Evolutionary conservation across 495 filamentous ascomycete genomes (phyloP).

Genomic region (Geoglossum glabrum): DNA sequence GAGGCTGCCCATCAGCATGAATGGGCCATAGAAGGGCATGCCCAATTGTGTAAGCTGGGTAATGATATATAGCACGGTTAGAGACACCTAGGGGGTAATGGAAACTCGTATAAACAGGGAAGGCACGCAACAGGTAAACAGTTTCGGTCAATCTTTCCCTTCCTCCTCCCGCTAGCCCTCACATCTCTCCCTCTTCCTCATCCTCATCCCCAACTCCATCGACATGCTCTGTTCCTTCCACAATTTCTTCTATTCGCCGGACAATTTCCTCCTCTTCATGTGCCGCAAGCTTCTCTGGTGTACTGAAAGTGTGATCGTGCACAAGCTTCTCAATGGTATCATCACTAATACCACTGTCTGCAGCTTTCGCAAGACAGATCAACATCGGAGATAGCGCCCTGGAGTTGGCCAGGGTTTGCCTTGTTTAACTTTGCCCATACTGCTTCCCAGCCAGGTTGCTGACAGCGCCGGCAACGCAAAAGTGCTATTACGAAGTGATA

Average conservation of each 20-base stretch:
- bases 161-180: no score
- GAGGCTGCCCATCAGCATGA: no score
- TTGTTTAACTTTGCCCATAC: neutral
- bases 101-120: no score
- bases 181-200: no score
- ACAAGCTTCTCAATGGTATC: neutral
- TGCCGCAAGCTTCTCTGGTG: neutral
- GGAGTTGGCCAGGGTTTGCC: neutral
- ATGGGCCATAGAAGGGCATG: no score
- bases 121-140: no score
- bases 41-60: no score
- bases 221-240: no score
- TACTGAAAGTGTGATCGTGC: neutral
- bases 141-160: no score
- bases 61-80: no score
- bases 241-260: neutral
- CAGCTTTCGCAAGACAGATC: neutral
- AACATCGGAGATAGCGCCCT: constrained; percentile 1
- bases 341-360: neutral
- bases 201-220: no score
- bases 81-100: no score
- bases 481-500: neutral
- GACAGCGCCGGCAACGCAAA: neutral
- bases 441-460: neutral
- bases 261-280: neutral